Evolutionary conservation across 768 basidiomycete species (phyloP).

Genomic region (Mycena belliarum): DNA sequence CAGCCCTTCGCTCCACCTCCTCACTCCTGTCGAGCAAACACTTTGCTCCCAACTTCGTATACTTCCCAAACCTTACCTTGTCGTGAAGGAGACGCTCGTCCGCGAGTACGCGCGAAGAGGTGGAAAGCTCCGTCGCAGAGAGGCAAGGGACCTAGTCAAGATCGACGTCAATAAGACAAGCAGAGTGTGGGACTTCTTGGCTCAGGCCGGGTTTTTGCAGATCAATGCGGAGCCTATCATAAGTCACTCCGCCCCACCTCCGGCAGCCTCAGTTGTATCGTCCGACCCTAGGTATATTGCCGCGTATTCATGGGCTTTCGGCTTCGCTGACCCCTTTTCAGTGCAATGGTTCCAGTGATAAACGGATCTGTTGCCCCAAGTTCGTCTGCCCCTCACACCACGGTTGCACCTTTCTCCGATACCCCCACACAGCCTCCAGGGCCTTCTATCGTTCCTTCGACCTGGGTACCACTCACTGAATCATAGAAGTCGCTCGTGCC

Average conservation of each 20-base stretch:
- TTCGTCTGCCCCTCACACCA: not conserved
- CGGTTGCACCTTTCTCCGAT: not conserved
- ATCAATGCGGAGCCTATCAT: slow-evolving; percentile 55
- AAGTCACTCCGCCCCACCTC: not conserved
- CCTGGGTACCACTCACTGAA: not conserved
- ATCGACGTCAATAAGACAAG: slow-evolving; percentile 94
- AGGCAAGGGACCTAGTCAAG: slow-evolving; percentile 88
- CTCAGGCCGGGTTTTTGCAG: slow-evolving; percentile 79
- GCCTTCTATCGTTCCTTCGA: not conserved
- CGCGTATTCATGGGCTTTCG: not conserved
- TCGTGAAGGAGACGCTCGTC: slow-evolving; percentile 93
- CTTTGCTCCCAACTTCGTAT: slow-evolving; percentile 90
- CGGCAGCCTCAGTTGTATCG: not conserved
- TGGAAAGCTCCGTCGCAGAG: slow-evolving; percentile 83
- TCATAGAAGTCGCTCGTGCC: too few species aligned
- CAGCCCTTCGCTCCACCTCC: slow-evolving; percentile 85
- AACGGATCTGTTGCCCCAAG: slow-evolving; percentile 1
- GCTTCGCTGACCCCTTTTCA: too few species aligned
- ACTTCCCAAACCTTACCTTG: slow-evolving; percentile 91
- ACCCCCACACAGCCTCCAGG: not conserved
- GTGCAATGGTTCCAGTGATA: not conserved
- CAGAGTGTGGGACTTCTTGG: slow-evolving; percentile 91
- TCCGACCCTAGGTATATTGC: slow-evolving; percentile 3
- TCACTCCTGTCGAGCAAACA: slow-evolving; percentile 83
- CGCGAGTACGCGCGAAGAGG: slow-evolving; percentile 90